phyloP scores from a whole-genome alignment of 768 basidiomycete genomes.

The Boletus pseudopeckii region DNA sequence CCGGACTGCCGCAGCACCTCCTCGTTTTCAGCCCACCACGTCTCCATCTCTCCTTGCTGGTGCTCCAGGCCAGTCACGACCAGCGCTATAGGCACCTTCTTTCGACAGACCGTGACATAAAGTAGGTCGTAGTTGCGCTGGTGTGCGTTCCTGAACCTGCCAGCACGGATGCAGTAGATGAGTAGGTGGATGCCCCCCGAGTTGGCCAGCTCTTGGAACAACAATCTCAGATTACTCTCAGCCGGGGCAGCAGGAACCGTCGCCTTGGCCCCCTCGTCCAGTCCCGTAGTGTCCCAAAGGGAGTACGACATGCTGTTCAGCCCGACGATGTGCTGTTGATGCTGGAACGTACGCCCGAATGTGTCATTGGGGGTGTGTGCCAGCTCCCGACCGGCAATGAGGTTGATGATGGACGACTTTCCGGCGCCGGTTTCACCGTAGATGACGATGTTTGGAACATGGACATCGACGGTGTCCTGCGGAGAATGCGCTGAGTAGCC shows the following conservation, averaged over 20 bases:
- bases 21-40: background rate
- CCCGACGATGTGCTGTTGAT: background rate
- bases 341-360: constrained; percentile 1
- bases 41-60: background rate
- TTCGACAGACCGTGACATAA: background rate
- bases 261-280: background rate
- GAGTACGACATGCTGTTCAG: background rate
- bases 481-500: background rate
- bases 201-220: background rate
- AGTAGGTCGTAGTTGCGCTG: background rate
- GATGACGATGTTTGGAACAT: constrained; percentile 3
- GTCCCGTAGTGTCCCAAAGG: background rate
- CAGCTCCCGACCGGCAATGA: constrained; percentile 1
- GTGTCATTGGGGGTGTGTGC: constrained; percentile 2
- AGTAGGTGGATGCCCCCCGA: background rate
- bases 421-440: constrained; percentile 4
- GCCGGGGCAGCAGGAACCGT: background rate
- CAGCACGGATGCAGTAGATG: background rate
- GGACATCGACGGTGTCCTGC: background rate
- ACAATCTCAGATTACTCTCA: background rate
- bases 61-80: constrained; percentile 29
- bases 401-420: constrained; percentile 9
- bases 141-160: background rate
- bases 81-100: background rate
- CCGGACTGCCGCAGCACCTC: background rate